These are phyloP conservation scores for Pneumocystis murina DNA, from an alignment of 1,139 yeast species.

Conservation along the genomic window DNA sequence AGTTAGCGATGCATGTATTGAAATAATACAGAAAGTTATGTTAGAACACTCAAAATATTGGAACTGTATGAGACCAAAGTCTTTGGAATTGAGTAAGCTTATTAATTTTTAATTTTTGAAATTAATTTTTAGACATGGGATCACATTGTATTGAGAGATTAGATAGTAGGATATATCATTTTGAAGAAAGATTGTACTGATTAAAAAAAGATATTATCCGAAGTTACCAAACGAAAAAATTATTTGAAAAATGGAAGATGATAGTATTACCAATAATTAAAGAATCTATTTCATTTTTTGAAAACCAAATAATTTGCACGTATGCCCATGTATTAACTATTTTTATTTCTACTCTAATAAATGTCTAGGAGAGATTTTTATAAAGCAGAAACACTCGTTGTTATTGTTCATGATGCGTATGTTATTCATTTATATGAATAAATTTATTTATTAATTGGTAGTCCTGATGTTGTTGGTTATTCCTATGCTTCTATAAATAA, in stretches of 20 bases:
- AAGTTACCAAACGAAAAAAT: conserved; percentile 45
- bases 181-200: neutral
- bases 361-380: conserved; percentile 47
- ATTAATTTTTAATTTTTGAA: neutral
- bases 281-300: conserved; percentile 37
- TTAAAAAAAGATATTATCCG: conserved; percentile 51
- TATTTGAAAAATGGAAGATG: conserved; percentile 43
- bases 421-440: neutral
- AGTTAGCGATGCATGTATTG: conserved; percentile 58
- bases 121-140: neutral
- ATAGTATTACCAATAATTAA: conserved; percentile 54
- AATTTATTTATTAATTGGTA: neutral
- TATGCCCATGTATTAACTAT: neutral
- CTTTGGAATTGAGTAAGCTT: conserved; percentile 10
- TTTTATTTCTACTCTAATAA: neutral
- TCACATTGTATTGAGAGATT: conserved; percentile 14
- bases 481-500: conserved; percentile 66
- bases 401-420: conserved; percentile 67
- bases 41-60: conserved; percentile 74
- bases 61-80: conserved; percentile 71
- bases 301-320: conserved; percentile 53
- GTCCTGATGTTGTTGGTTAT: conserved; percentile 80
- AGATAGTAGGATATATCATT: conserved; percentile 5
- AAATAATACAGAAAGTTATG: conserved; percentile 71
- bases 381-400: conserved; percentile 44